Evolutionary conservation across 2,329 filamentous ascomycete genomes (phyloP).

Genomic region (Colletotrichum tofieldiae): DNA sequence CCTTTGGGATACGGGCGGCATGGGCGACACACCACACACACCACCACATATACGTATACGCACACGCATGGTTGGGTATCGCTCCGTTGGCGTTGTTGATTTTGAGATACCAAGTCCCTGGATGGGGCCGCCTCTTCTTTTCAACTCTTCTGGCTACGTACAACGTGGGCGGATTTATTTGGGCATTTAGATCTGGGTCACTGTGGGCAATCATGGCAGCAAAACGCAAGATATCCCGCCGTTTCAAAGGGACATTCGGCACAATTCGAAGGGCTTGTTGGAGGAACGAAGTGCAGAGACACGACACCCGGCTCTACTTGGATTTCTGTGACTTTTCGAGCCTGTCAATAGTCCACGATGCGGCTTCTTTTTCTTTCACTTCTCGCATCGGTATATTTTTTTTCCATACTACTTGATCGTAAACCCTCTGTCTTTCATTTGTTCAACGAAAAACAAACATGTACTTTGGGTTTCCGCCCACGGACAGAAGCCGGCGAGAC

Average conservation of each 20-base stretch:
- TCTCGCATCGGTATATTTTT: slow-evolving; percentile 31
- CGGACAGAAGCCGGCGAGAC: neutral
- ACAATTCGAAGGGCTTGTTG: slow-evolving; percentile 14
- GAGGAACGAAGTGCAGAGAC: slow-evolving; percentile 8
- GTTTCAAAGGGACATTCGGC: slow-evolving; percentile 7
- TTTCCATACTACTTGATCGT: slow-evolving; percentile 35
- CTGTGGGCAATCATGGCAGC: slow-evolving; percentile 36
- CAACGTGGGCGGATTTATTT: slow-evolving; percentile 32
- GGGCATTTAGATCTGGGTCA: slow-evolving; percentile 39
- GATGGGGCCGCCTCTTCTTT: slow-evolving; percentile 42
- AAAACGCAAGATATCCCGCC: slow-evolving; percentile 41
- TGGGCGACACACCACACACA: slow-evolving; percentile 21
- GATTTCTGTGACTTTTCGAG: neutral
- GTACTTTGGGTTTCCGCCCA: slow-evolving; percentile 5
- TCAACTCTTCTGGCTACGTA: slow-evolving; percentile 37
- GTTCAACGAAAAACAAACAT: slow-evolving; percentile 16
- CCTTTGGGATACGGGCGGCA: slow-evolving; percentile 23
- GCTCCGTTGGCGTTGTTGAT: slow-evolving; percentile 44
- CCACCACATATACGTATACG: slow-evolving; percentile 23
- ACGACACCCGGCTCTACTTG: neutral
- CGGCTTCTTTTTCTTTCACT: slow-evolving; percentile 19
- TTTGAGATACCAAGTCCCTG: slow-evolving; percentile 45
- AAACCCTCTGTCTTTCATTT: slow-evolving; percentile 34
- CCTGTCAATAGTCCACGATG: slow-evolving; percentile 13
- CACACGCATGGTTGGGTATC: slow-evolving; percentile 42